Percentiles rank a stretch among this genome's conserved stretches.
Evolutionary conservation across 2,329 filamentous ascomycete species (phyloP).

Genomic region (Triangularia setosa): DNA sequence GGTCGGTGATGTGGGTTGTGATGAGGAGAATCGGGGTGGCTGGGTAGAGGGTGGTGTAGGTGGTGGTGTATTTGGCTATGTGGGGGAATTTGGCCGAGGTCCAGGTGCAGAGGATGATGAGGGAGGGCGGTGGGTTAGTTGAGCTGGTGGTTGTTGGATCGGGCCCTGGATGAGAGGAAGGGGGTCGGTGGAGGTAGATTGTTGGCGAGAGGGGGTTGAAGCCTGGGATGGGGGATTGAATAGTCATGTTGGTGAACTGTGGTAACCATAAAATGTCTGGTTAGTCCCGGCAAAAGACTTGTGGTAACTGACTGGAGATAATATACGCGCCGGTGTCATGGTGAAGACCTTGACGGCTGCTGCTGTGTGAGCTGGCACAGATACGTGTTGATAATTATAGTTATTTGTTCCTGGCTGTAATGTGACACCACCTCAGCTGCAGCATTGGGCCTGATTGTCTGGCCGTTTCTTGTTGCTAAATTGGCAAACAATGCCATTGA

Average conservation of each 20-base stretch:
- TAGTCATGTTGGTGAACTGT: background rate
- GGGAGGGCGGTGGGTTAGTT: conserved; percentile 27
- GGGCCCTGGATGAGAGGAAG: conserved; percentile 8
- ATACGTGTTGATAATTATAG: background rate
- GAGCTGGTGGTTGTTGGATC: no score
- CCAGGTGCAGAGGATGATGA: conserved; percentile 45
- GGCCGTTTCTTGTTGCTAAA: background rate
- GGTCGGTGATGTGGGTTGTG: conserved; percentile 21
- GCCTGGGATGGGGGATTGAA: conserved; percentile 33
- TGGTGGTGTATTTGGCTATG: conserved; percentile 43
- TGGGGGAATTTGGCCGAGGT: conserved; percentile 42
- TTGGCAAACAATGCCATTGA: background rate
- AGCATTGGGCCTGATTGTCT: background rate
- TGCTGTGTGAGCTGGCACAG: background rate
- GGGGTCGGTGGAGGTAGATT: conserved; percentile 36
- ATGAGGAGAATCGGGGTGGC: conserved; percentile 40
- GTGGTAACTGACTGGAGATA: background rate
- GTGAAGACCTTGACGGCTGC: background rate
- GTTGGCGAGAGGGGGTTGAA: conserved; percentile 37
- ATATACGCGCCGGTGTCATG: background rate
- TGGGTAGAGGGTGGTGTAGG: conserved; percentile 41
- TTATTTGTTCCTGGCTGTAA: background rate
- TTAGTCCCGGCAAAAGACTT: background rate
- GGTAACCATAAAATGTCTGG: background rate
- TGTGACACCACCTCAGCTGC: background rate